These are phyloP conservation scores for Solanum chiquidenum DNA, from an alignment of 257 asterid genomes.

Conservation along the genomic window DNA sequence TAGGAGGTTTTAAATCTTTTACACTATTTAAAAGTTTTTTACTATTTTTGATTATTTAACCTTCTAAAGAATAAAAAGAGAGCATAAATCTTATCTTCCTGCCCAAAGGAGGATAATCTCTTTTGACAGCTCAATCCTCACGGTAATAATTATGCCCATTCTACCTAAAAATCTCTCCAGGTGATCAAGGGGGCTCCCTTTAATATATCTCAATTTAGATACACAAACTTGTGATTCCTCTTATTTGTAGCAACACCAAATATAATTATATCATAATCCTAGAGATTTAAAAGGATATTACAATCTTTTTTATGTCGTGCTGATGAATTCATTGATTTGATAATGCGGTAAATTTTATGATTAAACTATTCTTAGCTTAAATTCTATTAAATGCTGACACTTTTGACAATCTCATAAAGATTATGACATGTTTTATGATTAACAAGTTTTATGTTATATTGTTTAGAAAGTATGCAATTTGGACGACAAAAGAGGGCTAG, in stretches of 20 bases:
- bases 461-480: neutral
- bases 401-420: no score
- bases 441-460: no score
- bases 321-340: neutral
- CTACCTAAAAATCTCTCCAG: no score
- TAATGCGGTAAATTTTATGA: neutral
- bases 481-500: neutral
- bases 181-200: no score
- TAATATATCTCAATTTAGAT: neutral
- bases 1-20: neutral
- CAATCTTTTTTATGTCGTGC: neutral
- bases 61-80: neutral
- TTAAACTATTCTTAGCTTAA: neutral
- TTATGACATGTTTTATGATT: neutral
- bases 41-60: neutral
- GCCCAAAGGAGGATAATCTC: no score
- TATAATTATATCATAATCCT: neutral
- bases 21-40: neutral
- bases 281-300: neutral
- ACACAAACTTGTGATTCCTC: neutral
- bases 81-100: no score
- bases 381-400: no score
- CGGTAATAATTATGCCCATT: no score
- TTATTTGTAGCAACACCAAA: neutral
- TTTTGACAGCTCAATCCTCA: no score